Percentiles rank a stretch among this genome's conserved stretches.
These are phyloP conservation scores for Cryptococcus floricola DNA, from an alignment of 1,284 basidiomycete species.

Conservation along the genomic window DNA sequence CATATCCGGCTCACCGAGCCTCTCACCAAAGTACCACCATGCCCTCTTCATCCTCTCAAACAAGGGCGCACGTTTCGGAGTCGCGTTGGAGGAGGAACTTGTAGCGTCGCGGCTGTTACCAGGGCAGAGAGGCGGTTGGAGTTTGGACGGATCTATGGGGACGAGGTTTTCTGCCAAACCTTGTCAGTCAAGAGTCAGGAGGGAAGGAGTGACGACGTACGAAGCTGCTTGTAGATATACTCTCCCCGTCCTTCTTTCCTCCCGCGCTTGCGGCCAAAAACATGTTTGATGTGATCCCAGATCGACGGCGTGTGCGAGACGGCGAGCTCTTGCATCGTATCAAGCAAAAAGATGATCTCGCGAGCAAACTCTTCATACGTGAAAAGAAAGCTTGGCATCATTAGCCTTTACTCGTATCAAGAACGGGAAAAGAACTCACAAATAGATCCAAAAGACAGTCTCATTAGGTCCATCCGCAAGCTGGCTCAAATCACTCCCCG, in stretches of 20 bases:
- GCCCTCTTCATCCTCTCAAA: constrained; percentile 63
- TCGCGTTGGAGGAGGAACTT: constrained; percentile 75
- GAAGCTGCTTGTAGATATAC: constrained; percentile 43
- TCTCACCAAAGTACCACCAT: constrained; percentile 71
- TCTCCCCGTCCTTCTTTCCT: constrained; percentile 15
- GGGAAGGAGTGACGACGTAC: constrained; percentile 17
- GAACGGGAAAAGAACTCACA: constrained; percentile 56
- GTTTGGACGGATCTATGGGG: constrained; percentile 57
- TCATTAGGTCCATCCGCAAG: constrained; percentile 47
- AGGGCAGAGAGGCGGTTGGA: constrained; percentile 65
- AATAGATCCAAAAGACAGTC: constrained; percentile 78
- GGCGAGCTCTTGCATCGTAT: constrained; percentile 64
- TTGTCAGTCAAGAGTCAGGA: not conserved
- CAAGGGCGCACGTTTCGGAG: constrained; percentile 57
- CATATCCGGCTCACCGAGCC: constrained; percentile 68
- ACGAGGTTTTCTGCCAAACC: constrained; percentile 58
- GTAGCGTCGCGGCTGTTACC: constrained; percentile 75
- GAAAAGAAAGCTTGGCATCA: constrained; percentile 72
- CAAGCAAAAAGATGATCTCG: constrained; percentile 73
- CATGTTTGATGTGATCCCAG: constrained; percentile 30
- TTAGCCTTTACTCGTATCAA: constrained; percentile 28
- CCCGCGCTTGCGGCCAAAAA: constrained; percentile 15
- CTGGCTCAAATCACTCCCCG: not conserved
- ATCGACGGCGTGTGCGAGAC: constrained; percentile 12
- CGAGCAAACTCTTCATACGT: constrained; percentile 85